Evolutionary conservation across 2,329 filamentous ascomycete genomes (phyloP), one percentile per base, ranked within the genome.

Genomic region (Ilyonectria robusta): DNA sequence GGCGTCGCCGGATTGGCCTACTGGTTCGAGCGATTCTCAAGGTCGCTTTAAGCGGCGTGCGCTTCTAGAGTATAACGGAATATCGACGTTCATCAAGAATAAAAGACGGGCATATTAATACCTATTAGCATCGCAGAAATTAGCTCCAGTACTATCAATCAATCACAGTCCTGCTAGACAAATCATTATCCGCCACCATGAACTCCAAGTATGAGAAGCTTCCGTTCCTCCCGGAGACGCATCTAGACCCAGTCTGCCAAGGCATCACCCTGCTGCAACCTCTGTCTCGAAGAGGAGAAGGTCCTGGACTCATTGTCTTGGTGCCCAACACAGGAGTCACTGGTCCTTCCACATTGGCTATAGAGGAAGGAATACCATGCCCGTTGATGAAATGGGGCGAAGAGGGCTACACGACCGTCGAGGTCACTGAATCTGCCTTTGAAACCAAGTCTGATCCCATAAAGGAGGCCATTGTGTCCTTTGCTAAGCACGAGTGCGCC

Each of bases 361-460:
- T 71, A 11, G 60, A 61, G 50, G 73, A 75, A 69, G 79, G 62
- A 67, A 81, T 83, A 60, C 90, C 91, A 0, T 83, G 86, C 9
- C 87, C 88, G 0, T 71, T 88, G 17, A 76, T 87, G 66, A 93
- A 93, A 78, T 93, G 91, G 91, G 90, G 90, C 0, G 91, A 93
- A 74, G 91, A 93, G 76, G 89, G 91, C 0, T 93, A 88, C 70
- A 83, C 87, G 0, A 89, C 92, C 3, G 88, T 82, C 0, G 85
- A 91, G 75, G 75, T 92, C 1, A 75, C 79, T 2, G 72, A 81
- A 2, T 70, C 69, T 11, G 48, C 69, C 31, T 21, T 71, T 35
- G 59, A 58, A 4, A 17, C 47, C 26, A 54, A 69, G 7, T n/a
- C 72, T 21, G 70, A 68, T 0, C 63, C 76, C 23, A 23, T 23